A percentile compares a stretch with the other conserved stretches of the same genome.
Evolutionary conservation across 1,284 basidiomycete species (phyloP).

Genomic region (Rhodotorula sp.): DNA sequence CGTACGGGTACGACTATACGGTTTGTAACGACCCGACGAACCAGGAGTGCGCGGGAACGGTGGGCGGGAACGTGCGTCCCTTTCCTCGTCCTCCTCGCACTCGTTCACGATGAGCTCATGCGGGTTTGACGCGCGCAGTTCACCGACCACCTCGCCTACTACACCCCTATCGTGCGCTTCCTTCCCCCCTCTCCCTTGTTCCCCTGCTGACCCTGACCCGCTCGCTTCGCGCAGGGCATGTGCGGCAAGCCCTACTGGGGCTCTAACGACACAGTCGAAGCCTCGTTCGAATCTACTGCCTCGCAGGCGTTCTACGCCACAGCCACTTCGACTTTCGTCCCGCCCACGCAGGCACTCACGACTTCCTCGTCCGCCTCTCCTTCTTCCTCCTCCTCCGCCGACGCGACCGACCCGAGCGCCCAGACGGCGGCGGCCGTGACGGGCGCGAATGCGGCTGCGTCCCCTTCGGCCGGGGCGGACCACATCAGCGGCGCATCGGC

Average conservation of each 20-base stretch:
- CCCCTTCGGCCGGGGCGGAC: background rate
- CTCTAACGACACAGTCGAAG: slow-evolving; percentile 23
- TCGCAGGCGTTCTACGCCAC: slow-evolving; percentile 31
- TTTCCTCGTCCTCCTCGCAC: background rate
- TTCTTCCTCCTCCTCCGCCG: background rate
- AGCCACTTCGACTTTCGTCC: slow-evolving; percentile 27
- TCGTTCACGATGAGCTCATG: background rate
- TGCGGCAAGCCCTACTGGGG: slow-evolving; percentile 25
- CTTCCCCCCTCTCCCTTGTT: background rate
- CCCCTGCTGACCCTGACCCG: background rate
- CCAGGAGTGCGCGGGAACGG: too few relatives aligned
- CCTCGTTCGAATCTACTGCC: slow-evolving; percentile 10
- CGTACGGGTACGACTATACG: slow-evolving; percentile 31
- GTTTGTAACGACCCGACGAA: too few relatives aligned
- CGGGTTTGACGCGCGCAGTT: background rate
- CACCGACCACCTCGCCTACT: slow-evolving; percentile 40
- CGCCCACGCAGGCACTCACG: slow-evolving; percentile 12
- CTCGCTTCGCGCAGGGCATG: slow-evolving; percentile 2
- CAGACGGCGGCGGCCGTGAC: background rate
- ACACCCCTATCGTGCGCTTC: slow-evolving; percentile 20
- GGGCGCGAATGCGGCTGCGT: background rate
- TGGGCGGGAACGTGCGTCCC: slow-evolving; percentile 6
- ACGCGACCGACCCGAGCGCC: background rate
- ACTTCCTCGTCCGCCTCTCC: slow-evolving; percentile 14
- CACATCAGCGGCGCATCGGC: background rate